Base-by-base conservation (phyloP, 768 basidiomycete species). In the Clitopilus passeckerianus region DNA sequence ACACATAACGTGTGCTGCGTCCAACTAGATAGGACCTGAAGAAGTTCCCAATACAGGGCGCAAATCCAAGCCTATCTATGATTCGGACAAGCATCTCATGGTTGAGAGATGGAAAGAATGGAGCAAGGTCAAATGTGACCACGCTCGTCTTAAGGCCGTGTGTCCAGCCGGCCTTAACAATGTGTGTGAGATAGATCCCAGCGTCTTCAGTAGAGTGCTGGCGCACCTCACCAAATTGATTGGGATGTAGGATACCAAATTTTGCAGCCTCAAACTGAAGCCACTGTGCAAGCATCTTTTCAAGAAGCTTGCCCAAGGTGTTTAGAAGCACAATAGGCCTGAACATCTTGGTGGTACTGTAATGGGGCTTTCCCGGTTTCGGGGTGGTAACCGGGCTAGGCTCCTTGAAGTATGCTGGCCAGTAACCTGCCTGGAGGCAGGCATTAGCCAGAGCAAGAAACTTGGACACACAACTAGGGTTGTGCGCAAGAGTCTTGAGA, bases 321-420 rank as follows among this genome's bases (percentile, higher is more conserved):
- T 34, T 23, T 1, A 60, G 56, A 5, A 60, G 59, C 10, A 50
- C 46, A 27, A 60, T 59, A 20, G 53, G 58, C 18, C 58, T 4
- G 18, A 22, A 59, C 15, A 34, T 52, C 33, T 55, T 56, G 5
- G 54, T 22, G 54, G 23, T 41, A 6, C 27, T 3, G 34, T 56
- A 56, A 16, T 54, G 53, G 16, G 54, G 14, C 53, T 59, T 59
- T 1, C 27, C 20, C 16, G 58, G 58, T 55, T 59, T 59, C 1
- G 58, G 58, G 23, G 34, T 23, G 44, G 53, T 53, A 20, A 41
- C 37, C 37, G 37, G 10, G 37, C n/a, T 41, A 12, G 37, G 10
- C 37, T 41, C 37, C 37, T 53, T 53, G 52, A 53, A 53, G 52
- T 53, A 23, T 7, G 52, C 8, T 8, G 52, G 52, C 52, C 52